These are phyloP conservation scores for Cenchrus fungigraminus DNA, from an alignment of 176 grass and related monocot species.

Conservation along the genomic window DNA sequence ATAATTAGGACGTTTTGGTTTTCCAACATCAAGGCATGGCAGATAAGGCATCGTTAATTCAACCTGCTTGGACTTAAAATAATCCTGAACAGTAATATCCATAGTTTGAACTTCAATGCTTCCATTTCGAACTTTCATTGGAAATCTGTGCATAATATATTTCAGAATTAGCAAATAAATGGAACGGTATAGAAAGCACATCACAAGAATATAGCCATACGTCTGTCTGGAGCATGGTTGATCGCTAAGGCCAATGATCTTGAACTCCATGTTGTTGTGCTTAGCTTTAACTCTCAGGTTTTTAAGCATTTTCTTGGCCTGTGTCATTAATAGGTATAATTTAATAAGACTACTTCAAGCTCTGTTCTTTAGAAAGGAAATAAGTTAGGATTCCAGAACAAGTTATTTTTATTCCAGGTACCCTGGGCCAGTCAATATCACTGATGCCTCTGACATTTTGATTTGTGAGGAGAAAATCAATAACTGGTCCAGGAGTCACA, in stretches of 20 bases:
- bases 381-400: slow-evolving; percentile 10
- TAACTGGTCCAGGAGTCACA: slow-evolving; percentile 84
- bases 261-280: slow-evolving; percentile 74
- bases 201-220: slow-evolving; percentile 49
- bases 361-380: slow-evolving; percentile 21
- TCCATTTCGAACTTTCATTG: slow-evolving; percentile 67
- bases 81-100: slow-evolving; percentile 81
- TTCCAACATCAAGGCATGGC: slow-evolving; percentile 79
- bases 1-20: slow-evolving; percentile 77
- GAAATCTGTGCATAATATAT: slow-evolving; percentile 50
- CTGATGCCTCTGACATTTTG: slow-evolving; percentile 70
- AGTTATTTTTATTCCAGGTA: slow-evolving; percentile 36
- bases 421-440: slow-evolving; percentile 83
- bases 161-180: slow-evolving; percentile 28
- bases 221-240: slow-evolving; percentile 55
- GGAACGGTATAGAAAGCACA: background rate
- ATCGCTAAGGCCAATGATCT: slow-evolving; percentile 77
- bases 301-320: slow-evolving; percentile 91
- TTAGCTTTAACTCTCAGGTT: slow-evolving; percentile 73
- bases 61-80: slow-evolving; percentile 70
- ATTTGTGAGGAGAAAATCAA: slow-evolving; percentile 82
- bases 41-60: slow-evolving; percentile 60
- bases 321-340: slow-evolving; percentile 24
- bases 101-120: slow-evolving; percentile 52
- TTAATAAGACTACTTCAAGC: slow-evolving; percentile 22